These are phyloP conservation scores for Peronosclerospora sorghi DNA, from an alignment of 352 stramenopile genomes.

Conservation along the genomic window DNA sequence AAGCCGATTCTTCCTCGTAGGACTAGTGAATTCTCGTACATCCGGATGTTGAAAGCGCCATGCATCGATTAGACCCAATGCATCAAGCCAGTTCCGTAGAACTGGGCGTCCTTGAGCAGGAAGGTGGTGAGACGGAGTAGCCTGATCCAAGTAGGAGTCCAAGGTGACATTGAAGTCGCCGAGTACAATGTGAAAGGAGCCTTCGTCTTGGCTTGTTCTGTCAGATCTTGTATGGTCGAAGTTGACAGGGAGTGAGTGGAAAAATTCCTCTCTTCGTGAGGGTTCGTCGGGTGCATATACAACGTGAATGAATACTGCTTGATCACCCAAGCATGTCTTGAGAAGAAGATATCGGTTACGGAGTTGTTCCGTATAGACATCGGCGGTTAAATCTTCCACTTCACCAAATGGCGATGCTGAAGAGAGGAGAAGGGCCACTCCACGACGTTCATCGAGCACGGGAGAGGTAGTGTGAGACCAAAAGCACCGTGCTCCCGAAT, in stretches of 20 bases:
- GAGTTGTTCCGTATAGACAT: slow-evolving; percentile 1
- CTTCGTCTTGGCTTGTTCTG: background rate
- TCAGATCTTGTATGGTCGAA: background rate
- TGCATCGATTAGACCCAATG: slow-evolving; percentile 3
- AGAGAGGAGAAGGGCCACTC: slow-evolving; percentile 4
- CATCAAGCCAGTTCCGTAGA: slow-evolving; percentile 5
- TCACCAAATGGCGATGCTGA: slow-evolving; percentile 3
- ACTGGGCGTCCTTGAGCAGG: background rate
- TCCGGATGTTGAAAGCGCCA: slow-evolving; percentile 6
- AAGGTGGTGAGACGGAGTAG: background rate
- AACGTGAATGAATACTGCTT: slow-evolving; percentile 1
- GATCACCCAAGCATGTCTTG: background rate
- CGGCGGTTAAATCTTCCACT: slow-evolving; percentile 3
- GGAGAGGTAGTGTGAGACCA: slow-evolving; percentile 7
- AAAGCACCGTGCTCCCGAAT: slow-evolving; percentile 11
- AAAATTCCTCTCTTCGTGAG: background rate
- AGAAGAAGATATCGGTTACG: slow-evolving; percentile 9
- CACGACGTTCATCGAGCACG: slow-evolving; percentile 4
- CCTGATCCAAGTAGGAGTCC: background rate
- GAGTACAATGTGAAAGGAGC: background rate
- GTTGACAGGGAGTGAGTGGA: slow-evolving; percentile 2
- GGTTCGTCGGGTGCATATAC: slow-evolving; percentile 8
- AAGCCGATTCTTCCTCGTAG: slow-evolving; percentile 1
- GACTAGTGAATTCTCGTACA: slow-evolving; percentile 1
- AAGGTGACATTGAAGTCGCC: background rate